Evolutionary conservation across 148 eudicot species (phyloP), one percentile per base, ranked within the genome.

Genomic region (Euryodendron excelsum): DNA sequence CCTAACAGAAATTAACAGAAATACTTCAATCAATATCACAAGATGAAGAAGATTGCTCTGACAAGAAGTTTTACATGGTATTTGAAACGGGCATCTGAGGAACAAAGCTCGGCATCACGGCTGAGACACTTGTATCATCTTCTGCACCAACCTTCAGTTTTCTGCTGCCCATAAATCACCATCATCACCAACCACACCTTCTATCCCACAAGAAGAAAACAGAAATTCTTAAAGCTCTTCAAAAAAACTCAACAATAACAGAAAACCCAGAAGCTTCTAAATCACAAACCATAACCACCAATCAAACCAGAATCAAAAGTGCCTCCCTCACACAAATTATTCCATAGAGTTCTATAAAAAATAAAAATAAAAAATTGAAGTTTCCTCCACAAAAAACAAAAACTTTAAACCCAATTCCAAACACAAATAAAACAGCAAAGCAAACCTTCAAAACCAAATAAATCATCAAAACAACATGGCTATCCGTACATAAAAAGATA

Each of bases 41-140:
- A 28, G 14, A 70, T 50, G 58, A 74, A 73, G 48, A 53, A n/a
- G 4, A 48, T 48, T 48, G 52, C 12, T 1, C 52, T 0, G 52
- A 48, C 27, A 23, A 59, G 56, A 63, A 78, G 71, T 12, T 81
- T 78, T 86, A 84, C 87, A 80, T 82, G 69, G 83, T 77, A 84
- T 86, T 78, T 34, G 84, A 75, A 59, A 77, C 72, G 73, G 83
- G 89, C 78, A 76, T 68, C 37, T 39, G 72, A 79, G 86, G 81
- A 78, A 53, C 56, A 75, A 78, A 84, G 73, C 87, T 84, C 66
- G 87, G 87, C 89, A 84, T 87, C 80, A 80, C 85, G 28, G 85
- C 55, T 20, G 79, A 79, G 71, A 84, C 78, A 73, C 79, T 77
- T 52, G 66, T 47, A 76, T 76, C 86, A 82, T 86, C 80, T 81